phyloP scores from a whole-genome alignment of 2,329 filamentous ascomycete species.

The Aspergillus pseudotamarii region DNA sequence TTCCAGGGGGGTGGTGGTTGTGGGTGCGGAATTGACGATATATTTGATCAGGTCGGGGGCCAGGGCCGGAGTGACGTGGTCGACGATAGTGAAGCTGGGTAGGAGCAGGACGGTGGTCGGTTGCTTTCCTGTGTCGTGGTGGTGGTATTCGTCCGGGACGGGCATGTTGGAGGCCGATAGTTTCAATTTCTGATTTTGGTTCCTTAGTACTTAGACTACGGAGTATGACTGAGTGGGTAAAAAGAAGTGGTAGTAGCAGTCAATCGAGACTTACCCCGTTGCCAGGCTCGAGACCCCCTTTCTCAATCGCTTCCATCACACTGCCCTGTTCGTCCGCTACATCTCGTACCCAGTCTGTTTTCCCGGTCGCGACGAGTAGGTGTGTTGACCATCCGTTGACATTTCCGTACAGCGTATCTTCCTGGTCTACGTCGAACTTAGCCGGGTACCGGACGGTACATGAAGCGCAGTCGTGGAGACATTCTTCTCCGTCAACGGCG shows the following conservation, averaged over 20 bases:
- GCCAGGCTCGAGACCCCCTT: conserved; percentile 42
- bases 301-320: conserved; percentile 74
- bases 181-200: conserved; percentile 69
- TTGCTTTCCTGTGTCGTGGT: conserved; percentile 57
- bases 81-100: conserved; percentile 79
- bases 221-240: neutral
- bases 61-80: conserved; percentile 76
- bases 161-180: conserved; percentile 91
- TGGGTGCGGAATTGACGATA: conserved; percentile 69
- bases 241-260: too few species aligned
- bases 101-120: conserved; percentile 82
- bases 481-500: conserved; percentile 83
- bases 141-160: conserved; percentile 66
- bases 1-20: conserved; percentile 73
- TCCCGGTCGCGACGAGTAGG: conserved; percentile 89
- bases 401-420: conserved; percentile 79
- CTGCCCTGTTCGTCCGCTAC: conserved; percentile 85
- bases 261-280: conserved; percentile 42
- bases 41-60: conserved; percentile 71
- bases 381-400: conserved; percentile 89
- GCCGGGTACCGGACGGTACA: conserved; percentile 81
- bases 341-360: conserved; percentile 90
- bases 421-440: conserved; percentile 70
- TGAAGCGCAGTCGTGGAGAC: conserved; percentile 79
- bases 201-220: neutral